phyloP scores from a whole-genome alignment of 176 grass and related monocot genomes.

The Miscanthus lutarioriparius region DNA sequence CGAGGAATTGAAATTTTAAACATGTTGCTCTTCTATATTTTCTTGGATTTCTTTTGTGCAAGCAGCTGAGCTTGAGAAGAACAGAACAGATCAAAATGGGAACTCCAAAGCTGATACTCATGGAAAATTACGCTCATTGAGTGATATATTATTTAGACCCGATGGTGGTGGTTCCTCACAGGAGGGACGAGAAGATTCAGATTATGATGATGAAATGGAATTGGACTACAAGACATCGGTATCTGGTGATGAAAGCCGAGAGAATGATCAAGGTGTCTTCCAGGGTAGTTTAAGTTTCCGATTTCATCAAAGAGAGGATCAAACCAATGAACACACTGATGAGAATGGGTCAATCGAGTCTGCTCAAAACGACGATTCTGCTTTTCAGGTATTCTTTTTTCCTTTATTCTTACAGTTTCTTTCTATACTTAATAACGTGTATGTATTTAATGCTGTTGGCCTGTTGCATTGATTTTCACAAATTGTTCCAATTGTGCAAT shows the following conservation, averaged over 20 bases:
- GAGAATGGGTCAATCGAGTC: constrained; percentile 43
- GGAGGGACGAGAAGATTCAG: constrained; percentile 70
- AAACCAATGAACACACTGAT: constrained; percentile 49
- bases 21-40: constrained; percentile 13
- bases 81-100: constrained; percentile 58
- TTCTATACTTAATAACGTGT: background rate
- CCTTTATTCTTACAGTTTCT: background rate
- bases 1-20: background rate
- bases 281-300: constrained; percentile 65
- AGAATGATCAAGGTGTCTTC: constrained; percentile 67
- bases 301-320: constrained; percentile 65
- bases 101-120: constrained; percentile 48
- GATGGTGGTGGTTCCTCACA: constrained; percentile 60
- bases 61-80: constrained; percentile 84
- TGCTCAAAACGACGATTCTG: constrained; percentile 46
- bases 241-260: constrained; percentile 72
- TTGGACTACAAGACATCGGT: constrained; percentile 84
- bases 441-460: constrained; percentile 13
- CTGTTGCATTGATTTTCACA: constrained; percentile 17
- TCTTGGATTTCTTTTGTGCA: constrained; percentile 33
- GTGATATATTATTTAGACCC: constrained; percentile 74
- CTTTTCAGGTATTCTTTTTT: constrained; percentile 56
- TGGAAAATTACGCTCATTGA: constrained; percentile 71
- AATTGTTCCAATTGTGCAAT: constrained; percentile 38
- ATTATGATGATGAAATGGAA: constrained; percentile 93